Evolutionary conservation across 176 grass and related monocot species (phyloP).

Genomic region (Leersia perrieri): DNA sequence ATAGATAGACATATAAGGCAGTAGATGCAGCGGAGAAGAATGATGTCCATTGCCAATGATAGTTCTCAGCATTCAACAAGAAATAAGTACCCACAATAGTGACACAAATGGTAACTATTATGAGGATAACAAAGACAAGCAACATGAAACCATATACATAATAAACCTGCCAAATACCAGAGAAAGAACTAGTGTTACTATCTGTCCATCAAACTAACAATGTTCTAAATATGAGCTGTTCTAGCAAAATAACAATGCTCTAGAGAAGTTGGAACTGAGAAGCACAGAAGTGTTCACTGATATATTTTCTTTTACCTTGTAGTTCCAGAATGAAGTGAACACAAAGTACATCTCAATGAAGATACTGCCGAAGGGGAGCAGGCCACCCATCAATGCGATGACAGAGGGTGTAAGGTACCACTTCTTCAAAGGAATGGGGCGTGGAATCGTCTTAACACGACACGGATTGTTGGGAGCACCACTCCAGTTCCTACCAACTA

Average conservation of each 20-base stretch:
- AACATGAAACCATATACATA: constrained; percentile 99
- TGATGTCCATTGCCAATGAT: constrained; percentile 99
- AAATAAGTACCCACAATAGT: constrained; percentile 99
- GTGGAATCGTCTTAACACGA: constrained; percentile 95
- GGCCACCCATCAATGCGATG: constrained; percentile 88
- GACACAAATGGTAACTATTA: constrained; percentile 94
- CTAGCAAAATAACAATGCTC: neutral
- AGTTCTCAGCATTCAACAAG: constrained; percentile 97
- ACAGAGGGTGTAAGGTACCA: constrained; percentile 95
- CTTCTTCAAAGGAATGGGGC: constrained; percentile 94
- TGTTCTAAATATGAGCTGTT: neutral
- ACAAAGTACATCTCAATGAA: constrained; percentile 99
- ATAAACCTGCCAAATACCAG: constrained; percentile 62
- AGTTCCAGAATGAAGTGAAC: constrained; percentile 99
- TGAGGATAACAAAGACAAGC: constrained; percentile 93
- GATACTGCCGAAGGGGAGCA: constrained; percentile 97
- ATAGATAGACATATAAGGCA: constrained; percentile 86
- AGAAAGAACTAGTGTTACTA: neutral
- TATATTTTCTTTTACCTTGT: constrained; percentile 74
- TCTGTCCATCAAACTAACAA: neutral
- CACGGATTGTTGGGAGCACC: constrained; percentile 96
- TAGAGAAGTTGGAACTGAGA: neutral
- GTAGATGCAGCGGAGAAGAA: constrained; percentile 99
- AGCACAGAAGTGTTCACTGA: neutral
- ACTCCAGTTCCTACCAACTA: constrained; percentile 97